Evolutionary conservation across 2,329 filamentous ascomycete genomes (phyloP).

Genomic region (Pseudocercospora eumusae): DNA sequence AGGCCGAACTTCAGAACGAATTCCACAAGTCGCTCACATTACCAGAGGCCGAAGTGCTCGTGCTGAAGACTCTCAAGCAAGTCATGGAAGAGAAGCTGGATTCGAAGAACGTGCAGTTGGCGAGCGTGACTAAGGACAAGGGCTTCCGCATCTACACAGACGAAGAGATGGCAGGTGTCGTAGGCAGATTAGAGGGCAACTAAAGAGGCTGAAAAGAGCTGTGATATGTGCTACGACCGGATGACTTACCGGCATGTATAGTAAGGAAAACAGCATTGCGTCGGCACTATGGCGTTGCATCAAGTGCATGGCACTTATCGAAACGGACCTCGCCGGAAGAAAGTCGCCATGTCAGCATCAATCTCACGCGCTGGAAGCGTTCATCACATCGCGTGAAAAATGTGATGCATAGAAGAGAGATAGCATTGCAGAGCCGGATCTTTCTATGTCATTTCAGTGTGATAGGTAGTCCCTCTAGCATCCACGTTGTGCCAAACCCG

Average conservation of each 20-base stretch:
- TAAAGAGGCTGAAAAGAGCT: constrained; percentile 30
- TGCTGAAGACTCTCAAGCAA: constrained; percentile 97
- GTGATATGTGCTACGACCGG: constrained; percentile 18
- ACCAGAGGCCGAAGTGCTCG: constrained; percentile 87
- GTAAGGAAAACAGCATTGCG: constrained; percentile 27
- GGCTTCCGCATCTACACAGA: constrained; percentile 99
- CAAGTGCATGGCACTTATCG: not conserved
- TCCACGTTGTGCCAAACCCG: no score
- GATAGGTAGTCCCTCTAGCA: no score
- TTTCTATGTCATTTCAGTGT: constrained; percentile 1
- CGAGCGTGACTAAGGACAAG: constrained; percentile 95
- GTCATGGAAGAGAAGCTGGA: constrained; percentile 99
- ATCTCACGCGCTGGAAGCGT: not conserved
- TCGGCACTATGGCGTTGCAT: constrained; percentile 16
- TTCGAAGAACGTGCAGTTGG: constrained; percentile 96
- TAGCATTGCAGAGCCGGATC: not conserved
- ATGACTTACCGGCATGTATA: constrained; percentile 20
- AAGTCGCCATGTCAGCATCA: not conserved
- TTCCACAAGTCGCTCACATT: constrained; percentile 98
- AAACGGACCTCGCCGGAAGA: not conserved
- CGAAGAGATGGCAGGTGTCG: constrained; percentile 92
- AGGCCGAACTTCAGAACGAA: constrained; percentile 97
- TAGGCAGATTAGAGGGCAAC: constrained; percentile 69
- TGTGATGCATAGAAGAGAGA: not conserved
- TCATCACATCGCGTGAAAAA: not conserved